A percentile compares a stretch with the other conserved stretches of the same genome.
These are phyloP conservation scores for Xylariaceae sp. DNA, from an alignment of 2,329 filamentous ascomycete species.

Conservation along the genomic window DNA sequence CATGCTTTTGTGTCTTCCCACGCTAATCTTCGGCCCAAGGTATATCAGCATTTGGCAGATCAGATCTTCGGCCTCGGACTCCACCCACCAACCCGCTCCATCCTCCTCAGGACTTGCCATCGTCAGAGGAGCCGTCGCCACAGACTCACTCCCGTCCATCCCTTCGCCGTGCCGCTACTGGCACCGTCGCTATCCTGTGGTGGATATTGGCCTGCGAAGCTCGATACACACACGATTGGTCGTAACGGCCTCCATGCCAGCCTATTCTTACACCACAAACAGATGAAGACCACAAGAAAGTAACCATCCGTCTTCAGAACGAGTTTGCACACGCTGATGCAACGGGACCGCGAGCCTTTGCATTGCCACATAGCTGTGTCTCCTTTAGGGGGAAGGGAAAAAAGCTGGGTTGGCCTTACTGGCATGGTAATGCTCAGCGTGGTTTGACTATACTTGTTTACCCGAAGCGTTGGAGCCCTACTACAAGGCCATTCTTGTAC, in stretches of 20 bases:
- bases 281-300: constrained; percentile 11
- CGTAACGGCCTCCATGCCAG: too few relatives aligned
- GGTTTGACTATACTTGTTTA: background rate
- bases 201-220: too few relatives aligned
- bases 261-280: too few relatives aligned
- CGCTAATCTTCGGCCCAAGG: constrained; percentile 21
- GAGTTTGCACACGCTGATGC: constrained; percentile 4
- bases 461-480: too few relatives aligned
- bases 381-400: too few relatives aligned
- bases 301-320: constrained; percentile 2
- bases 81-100: constrained; percentile 6
- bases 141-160: background rate
- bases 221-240: too few relatives aligned
- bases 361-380: background rate
- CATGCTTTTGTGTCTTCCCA: constrained; percentile 3
- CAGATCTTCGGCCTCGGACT: constrained; percentile 13
- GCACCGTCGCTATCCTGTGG: too few relatives aligned
- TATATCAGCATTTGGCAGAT: constrained; percentile 12
- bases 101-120: constrained; percentile 1
- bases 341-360: constrained; percentile 2
- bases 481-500: too few relatives aligned
- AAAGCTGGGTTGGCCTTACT: background rate
- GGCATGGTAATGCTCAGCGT: background rate
- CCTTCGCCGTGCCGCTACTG: background rate
- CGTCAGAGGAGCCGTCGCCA: too few relatives aligned